Conservation (phyloP, 768 basidiomycete species). For the Pholiota conissans region DNA sequence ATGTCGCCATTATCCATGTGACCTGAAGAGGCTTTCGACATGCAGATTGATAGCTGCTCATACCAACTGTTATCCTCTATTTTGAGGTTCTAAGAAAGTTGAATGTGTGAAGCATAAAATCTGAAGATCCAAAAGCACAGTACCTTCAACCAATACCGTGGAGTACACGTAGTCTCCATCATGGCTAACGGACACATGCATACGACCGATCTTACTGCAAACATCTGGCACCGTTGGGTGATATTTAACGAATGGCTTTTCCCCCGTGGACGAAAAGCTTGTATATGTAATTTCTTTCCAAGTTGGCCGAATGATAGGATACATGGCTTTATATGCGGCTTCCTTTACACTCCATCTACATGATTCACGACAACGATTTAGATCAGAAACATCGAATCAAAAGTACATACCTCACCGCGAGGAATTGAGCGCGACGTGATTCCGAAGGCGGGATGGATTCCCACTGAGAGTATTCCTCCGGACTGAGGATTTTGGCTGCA, state of each 20-base stretch:
- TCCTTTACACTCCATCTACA: conserved; percentile 83
- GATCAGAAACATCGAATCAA: background rate
- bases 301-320: conserved; percentile 55
- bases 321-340: conserved; percentile 84
- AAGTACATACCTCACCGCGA: conserved; percentile 67
- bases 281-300: conserved; percentile 76
- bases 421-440: conserved; percentile 41
- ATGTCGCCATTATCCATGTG: no score
- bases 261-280: conserved; percentile 25
- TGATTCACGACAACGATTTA: background rate
- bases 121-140: background rate
- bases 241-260: conserved; percentile 46
- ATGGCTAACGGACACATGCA: conserved; percentile 79
- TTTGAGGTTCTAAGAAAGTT: background rate
- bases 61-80: no score
- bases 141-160: conserved; percentile 61
- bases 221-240: conserved; percentile 29
- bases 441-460: conserved; percentile 25
- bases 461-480: conserved; percentile 43
- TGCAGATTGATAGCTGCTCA: no score
- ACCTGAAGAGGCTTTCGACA: no score
- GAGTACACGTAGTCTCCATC: conserved; percentile 78
- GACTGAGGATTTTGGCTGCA: conserved; percentile 64
- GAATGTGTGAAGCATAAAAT: background rate
- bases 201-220: conserved; percentile 26